Conservation (phyloP, 75 land plant species). For the Picea glauca region DNA sequence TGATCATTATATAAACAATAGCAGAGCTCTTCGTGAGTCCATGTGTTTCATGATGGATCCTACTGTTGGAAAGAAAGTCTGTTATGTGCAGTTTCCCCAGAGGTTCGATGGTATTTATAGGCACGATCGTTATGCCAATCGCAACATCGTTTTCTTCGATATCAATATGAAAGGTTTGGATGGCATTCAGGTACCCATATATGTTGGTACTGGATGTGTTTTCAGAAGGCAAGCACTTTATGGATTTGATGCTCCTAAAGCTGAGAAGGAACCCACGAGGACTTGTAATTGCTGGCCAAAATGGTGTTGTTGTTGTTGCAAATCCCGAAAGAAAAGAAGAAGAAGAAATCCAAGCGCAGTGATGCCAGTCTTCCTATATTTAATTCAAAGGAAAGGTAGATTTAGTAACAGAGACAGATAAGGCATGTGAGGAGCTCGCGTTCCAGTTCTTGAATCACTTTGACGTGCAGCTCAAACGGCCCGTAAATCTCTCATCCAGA, state of each 20-base stretch:
- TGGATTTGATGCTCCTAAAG: constrained; percentile 68
- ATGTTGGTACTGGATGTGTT: constrained; percentile 69
- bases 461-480: not conserved
- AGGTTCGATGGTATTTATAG: constrained; percentile 84
- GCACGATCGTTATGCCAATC: constrained; percentile 80
- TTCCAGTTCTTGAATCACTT: no score
- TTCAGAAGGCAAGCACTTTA: constrained; percentile 66
- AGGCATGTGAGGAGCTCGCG: constrained; percentile 30
- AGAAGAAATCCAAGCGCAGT: constrained; percentile 8
- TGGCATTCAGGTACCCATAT: constrained; percentile 87
- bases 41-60: no score
- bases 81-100: constrained; percentile 3
- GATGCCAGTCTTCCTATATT: constrained; percentile 19
- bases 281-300: constrained; percentile 60
- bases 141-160: constrained; percentile 85
- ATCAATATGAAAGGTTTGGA: constrained; percentile 21
- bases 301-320: constrained; percentile 42
- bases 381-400: constrained; percentile 22
- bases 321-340: constrained; percentile 43
- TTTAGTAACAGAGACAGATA: constrained; percentile 49
- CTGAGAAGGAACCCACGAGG: constrained; percentile 49
- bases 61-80: no score
- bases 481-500: no score
- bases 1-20: constrained; percentile 23
- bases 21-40: no score